phyloP scores from a whole-genome alignment of 345 rosid species.

The Citrus reticulata region DNA sequence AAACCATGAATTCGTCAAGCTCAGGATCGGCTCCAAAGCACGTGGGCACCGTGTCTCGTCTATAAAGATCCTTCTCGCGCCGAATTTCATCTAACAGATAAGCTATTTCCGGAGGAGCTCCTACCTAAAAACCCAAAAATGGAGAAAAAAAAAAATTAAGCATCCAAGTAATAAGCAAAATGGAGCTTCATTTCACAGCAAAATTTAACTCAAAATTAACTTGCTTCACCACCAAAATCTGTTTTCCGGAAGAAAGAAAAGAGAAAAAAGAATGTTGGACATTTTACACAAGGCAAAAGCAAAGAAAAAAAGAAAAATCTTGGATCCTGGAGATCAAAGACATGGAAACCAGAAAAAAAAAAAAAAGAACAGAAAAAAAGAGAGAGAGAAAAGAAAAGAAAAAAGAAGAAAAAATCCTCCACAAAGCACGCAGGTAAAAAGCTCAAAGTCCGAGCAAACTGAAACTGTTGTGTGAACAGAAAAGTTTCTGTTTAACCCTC shows the following conservation, averaged over 20 bases:
- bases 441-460: constrained; percentile 18
- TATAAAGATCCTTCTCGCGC: constrained; percentile 40
- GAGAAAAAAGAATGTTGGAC: not conserved
- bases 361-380: not conserved
- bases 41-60: constrained; percentile 35
- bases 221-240: no score
- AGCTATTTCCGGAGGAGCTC: constrained; percentile 85
- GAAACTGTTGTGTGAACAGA: not conserved
- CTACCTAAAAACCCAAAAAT: constrained; percentile 43
- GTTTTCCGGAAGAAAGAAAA: not conserved
- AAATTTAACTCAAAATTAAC: no score
- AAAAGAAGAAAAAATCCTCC: not conserved
- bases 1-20: constrained; percentile 98
- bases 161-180: not conserved
- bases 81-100: constrained; percentile 63
- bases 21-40: constrained; percentile 83
- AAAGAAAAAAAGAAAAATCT: not conserved
- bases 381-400: not conserved
- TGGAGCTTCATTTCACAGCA: not conserved
- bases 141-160: not conserved
- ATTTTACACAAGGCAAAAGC: not conserved
- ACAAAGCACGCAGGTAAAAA: constrained; percentile 8
- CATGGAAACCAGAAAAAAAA: not conserved
- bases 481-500: not conserved
- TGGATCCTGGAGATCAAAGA: constrained; percentile 13